Percentiles rank a stretch among this genome's conserved stretches.
These are phyloP conservation scores for Cryptosporidium parvum DNA, from an alignment of 169 alveolate species.

Conservation along the genomic window DNA sequence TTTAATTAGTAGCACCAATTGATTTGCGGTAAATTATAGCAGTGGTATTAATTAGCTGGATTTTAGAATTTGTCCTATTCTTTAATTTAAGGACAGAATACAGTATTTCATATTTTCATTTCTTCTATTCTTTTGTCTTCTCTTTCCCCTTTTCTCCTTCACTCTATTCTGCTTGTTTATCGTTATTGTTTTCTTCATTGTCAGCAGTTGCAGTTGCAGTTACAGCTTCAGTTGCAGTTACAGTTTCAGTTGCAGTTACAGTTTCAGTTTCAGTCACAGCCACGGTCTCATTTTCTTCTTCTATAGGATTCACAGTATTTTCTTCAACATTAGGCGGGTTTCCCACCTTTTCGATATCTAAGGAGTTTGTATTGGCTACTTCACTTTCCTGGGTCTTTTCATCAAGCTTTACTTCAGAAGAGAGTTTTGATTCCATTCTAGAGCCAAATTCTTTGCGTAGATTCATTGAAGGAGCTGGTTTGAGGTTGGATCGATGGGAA, in stretches of 20 bases:
- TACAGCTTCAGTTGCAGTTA: no score
- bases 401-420: neutral
- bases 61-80: no score
- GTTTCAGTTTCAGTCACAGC: neutral
- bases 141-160: no score
- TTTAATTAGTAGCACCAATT: neutral
- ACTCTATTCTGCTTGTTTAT: neutral
- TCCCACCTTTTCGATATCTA: neutral
- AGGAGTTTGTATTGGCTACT: neutral
- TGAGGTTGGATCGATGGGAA: slow-evolving; percentile 24
- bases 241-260: neutral
- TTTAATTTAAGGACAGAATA: neutral
- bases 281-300: neutral
- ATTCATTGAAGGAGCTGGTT: slow-evolving; percentile 36
- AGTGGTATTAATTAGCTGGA: neutral
- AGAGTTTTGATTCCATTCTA: slow-evolving; percentile 19
- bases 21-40: neutral
- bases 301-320: neutral
- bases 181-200: neutral
- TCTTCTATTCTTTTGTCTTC: no score
- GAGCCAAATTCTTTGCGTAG: slow-evolving; percentile 38
- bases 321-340: neutral
- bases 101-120: neutral
- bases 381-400: neutral
- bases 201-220: neutral